Conservation (phyloP, 1,284 basidiomycete genomes). For the Melampsora abietis-canadensis region DNA sequence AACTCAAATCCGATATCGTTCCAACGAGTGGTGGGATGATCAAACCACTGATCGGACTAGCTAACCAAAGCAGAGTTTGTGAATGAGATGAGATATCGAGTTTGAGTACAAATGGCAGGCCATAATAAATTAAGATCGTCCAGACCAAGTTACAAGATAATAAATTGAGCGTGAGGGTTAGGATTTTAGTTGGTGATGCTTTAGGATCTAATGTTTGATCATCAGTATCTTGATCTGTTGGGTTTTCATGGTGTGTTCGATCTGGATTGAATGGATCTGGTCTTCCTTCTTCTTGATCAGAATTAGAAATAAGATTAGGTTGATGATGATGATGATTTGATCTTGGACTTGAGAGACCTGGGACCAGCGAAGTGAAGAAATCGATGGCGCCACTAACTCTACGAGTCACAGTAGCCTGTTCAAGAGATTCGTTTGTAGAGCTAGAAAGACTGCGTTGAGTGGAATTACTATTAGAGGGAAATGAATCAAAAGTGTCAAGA, state of each 20-base stretch:
- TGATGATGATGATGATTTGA: not conserved
- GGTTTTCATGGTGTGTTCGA: not conserved
- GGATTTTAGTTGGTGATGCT: not conserved
- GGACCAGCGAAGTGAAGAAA: not conserved
- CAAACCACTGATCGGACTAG: conserved; percentile 15
- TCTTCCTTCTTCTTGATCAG: not conserved
- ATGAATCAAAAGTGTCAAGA: no score
- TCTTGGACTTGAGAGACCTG: conserved; percentile 7
- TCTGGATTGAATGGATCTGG: not conserved
- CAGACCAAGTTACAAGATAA: conserved; percentile 15
- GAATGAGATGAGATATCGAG: not conserved
- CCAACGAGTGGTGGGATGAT: conserved; percentile 17
- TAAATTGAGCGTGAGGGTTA: conserved; percentile 2
- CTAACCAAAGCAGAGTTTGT: conserved; percentile 9
- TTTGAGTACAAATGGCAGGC: conserved; percentile 25
- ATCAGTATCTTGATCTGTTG: not conserved
- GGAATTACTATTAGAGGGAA: not conserved
- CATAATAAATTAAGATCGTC: conserved; percentile 15
- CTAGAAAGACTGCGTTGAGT: not conserved
- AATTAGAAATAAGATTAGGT: not conserved
- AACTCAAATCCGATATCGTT: conserved; percentile 4
- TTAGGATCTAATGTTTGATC: not conserved
- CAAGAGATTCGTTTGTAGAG: not conserved
- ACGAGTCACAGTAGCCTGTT: not conserved
- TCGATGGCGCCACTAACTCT: conserved; percentile 1